These are phyloP conservation scores for Ailanthus altissimus DNA, from an alignment of 345 rosid genomes.

Conservation along the genomic window DNA sequence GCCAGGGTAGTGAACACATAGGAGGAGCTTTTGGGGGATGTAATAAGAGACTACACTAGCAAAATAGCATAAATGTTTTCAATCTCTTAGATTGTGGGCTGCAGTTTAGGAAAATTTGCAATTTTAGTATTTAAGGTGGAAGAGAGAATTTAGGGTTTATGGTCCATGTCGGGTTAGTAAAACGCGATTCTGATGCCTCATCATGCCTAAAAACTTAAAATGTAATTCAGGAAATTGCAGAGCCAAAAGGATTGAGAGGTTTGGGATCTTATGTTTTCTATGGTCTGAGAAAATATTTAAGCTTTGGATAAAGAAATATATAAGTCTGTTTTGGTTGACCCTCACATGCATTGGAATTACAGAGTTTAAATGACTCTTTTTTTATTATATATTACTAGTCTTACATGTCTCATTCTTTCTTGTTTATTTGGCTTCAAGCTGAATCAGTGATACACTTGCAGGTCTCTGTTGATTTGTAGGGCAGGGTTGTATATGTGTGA, in stretches of 20 bases:
- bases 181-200: neutral
- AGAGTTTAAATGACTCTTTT: neutral
- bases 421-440: neutral
- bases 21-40: neutral
- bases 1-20: neutral
- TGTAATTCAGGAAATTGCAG: neutral
- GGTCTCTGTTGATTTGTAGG: neutral
- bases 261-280: conserved; percentile 2
- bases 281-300: neutral
- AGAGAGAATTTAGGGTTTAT: neutral
- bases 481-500: neutral
- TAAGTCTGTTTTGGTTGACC: neutral
- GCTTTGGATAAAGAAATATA: neutral
- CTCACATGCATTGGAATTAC: neutral
- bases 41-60: neutral
- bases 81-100: neutral
- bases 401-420: neutral
- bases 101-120: neutral
- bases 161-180: neutral
- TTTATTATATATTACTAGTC: neutral
- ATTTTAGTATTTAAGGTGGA: neutral
- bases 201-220: neutral
- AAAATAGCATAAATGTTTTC: neutral
- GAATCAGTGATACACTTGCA: neutral
- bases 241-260: neutral